Evolutionary conservation across 2,329 filamentous ascomycete species (phyloP).

Genomic region (Claviceps capensis): DNA sequence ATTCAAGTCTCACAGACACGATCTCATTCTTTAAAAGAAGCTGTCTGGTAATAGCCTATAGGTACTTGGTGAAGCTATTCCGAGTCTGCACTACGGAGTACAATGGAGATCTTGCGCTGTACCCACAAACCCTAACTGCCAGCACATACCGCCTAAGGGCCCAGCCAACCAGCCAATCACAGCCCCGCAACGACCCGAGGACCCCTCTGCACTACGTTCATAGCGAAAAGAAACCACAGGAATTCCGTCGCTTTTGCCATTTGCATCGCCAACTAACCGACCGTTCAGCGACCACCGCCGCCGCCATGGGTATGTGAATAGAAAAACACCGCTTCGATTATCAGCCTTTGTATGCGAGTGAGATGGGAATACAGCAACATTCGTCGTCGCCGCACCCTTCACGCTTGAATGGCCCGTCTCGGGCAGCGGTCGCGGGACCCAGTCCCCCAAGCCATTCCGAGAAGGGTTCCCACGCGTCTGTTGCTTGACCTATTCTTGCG

Average conservation of each 20-base stretch:
- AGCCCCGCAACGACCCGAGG: slow-evolving; percentile 9
- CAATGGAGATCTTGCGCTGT: no score
- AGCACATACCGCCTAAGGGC: slow-evolving; percentile 23
- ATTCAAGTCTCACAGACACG: no score
- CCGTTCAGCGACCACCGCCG: slow-evolving; percentile 22
- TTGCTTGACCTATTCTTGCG: slow-evolving; percentile 7
- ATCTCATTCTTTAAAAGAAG: no score
- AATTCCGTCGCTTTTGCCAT: neutral
- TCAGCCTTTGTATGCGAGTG: slow-evolving; percentile 39
- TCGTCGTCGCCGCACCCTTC: neutral
- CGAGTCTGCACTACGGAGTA: no score
- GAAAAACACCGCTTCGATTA: slow-evolving; percentile 14
- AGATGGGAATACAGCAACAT: slow-evolving; percentile 10
- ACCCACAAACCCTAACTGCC: slow-evolving; percentile 30
- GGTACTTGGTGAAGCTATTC: no score
- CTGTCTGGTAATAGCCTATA: no score
- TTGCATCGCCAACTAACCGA: slow-evolving; percentile 28
- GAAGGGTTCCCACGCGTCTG: slow-evolving; percentile 10
- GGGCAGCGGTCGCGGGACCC: neutral
- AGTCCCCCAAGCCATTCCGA: neutral
- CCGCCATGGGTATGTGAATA: slow-evolving; percentile 49
- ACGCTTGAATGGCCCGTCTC: neutral
- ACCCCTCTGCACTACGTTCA: slow-evolving; percentile 18
- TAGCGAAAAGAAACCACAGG: slow-evolving; percentile 16
- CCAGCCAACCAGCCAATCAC: slow-evolving; percentile 6